Evolutionary conservation across 768 basidiomycete genomes (phyloP), one percentile per base, ranked within the genome.

Genomic region (Russula earlei): DNA sequence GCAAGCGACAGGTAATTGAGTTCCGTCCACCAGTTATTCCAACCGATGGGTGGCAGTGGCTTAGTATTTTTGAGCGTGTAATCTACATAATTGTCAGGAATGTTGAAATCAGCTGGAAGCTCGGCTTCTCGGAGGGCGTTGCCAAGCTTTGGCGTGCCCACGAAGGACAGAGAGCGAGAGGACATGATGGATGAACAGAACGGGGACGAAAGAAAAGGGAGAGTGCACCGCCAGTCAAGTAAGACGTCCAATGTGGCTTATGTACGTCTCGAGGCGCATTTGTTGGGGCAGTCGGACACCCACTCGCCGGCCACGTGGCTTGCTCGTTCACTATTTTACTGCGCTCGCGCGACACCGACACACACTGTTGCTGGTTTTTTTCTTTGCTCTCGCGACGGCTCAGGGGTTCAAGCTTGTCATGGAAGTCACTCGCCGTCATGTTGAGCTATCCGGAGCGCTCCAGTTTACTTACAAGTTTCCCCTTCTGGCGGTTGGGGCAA

Each of bases 1-100:
- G 72, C 66, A 65, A 87, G 77, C 63, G 80, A 85, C 64, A 93
- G 76, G 81, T 84, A 94, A 70, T 87, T 83, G 62, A 91, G 71
- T 65, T 90, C 85, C 22, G 72, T 72, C 63, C 69, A 68, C 60
- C 73, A 65, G 64, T 75, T 81, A 54, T 65, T 59, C 68, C 67
- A 71, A 7, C 72, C 73, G 55, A 80, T 65, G 5, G 79, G 79
- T 0, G 78, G 78, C 6, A 76, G 71, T 33, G 72, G 67, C 67
- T 77, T 78, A 57, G 74, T 72, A 55, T 71, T 75, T 57, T 71
- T 71, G 62, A 80, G 68, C n/a, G 77, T 78, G 67, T 74, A 70
- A 47, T 73, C 68, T 65, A 81, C 80, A 62, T 80, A 81, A 72
- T 80, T 80, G 71, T 80, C 79, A 33, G 78, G 77, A 51, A 80